A percentile compares a stretch with the other conserved stretches of the same genome.
Evolutionary conservation across 208 protist species (phyloP).

Genomic region (Acanthamoeba lenticulata): DNA sequence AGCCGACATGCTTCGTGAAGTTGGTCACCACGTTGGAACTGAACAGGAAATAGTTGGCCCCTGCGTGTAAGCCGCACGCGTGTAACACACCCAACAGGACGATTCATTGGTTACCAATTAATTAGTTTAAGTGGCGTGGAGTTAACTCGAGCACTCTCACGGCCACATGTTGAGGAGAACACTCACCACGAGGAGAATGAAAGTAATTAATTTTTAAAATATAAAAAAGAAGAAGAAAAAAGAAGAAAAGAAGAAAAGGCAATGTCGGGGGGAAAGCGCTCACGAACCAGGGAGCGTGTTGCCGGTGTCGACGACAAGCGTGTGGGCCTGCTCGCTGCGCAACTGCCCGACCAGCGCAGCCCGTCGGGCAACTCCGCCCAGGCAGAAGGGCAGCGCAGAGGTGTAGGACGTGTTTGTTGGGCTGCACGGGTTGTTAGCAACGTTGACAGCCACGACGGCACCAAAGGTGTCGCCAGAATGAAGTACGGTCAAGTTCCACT

Average conservation of each 20-base stretch:
- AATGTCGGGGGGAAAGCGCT: too few species aligned
- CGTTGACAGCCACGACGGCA: background rate
- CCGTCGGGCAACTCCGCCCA: background rate
- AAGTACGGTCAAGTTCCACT: background rate
- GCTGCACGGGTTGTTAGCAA: slow-evolving; percentile 12
- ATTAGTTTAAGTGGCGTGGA: too few species aligned
- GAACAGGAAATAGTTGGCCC: slow-evolving; percentile 43
- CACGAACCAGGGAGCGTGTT: background rate
- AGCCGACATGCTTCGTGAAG: background rate
- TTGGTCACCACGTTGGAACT: background rate
- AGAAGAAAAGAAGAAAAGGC: background rate
- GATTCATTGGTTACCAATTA: too few species aligned
- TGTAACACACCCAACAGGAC: background rate
- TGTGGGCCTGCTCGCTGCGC: background rate
- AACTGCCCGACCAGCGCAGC: background rate
- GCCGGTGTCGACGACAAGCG: slow-evolving; percentile 7
- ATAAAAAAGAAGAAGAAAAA: background rate
- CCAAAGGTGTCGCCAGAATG: slow-evolving; percentile 10
- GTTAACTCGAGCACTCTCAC: too few species aligned
- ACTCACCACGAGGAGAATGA: background rate
- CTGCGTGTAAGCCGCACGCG: background rate
- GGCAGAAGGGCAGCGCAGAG: background rate
- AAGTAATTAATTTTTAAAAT: background rate
- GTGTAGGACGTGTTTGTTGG: background rate
- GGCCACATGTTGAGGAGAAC: background rate